A percentile compares a stretch with the other conserved stretches of the same genome.
These are phyloP conservation scores for Pythium myriotylum DNA, from an alignment of 352 stramenopile species.

Conservation along the genomic window DNA sequence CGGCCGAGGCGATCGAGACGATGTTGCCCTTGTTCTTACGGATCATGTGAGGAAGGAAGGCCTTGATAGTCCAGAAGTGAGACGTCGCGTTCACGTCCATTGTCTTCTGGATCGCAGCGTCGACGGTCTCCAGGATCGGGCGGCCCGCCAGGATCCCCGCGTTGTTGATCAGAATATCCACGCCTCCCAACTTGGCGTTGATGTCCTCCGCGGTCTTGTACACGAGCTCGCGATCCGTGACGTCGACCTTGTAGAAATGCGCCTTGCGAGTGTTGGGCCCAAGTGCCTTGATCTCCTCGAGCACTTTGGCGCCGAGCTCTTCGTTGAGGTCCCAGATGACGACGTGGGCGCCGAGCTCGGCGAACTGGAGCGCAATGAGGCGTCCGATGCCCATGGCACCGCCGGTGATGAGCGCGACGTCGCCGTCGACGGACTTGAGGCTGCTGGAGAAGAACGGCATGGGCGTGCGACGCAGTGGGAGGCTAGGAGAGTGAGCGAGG, in stretches of 20 bases:
- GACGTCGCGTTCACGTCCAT: constrained; percentile 46
- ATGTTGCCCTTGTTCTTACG: constrained; percentile 41
- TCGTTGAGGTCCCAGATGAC: constrained; percentile 47
- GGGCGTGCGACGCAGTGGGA: too few species aligned
- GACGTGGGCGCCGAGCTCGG: constrained; percentile 37
- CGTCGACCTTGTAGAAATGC: constrained; percentile 42
- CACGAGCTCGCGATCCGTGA: constrained; percentile 35
- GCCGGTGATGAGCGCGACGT: constrained; percentile 38
- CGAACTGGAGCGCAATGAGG: constrained; percentile 43
- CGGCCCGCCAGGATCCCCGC: constrained; percentile 49
- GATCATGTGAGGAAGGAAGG: constrained; percentile 48
- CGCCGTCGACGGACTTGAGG: constrained; percentile 26
- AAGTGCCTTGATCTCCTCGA: constrained; percentile 35
- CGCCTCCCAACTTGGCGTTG: constrained; percentile 29
- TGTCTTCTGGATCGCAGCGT: constrained; percentile 40
- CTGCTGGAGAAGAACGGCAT: constrained; percentile 23
- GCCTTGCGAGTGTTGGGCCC: too few species aligned
- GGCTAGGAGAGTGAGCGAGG: too few species aligned
- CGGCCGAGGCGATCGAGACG: constrained; percentile 44
- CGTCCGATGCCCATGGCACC: constrained; percentile 39
- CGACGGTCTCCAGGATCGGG: constrained; percentile 42
- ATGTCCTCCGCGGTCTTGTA: constrained; percentile 28
- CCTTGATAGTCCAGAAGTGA: constrained; percentile 51
- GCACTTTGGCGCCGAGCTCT: constrained; percentile 29
- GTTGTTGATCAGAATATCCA: constrained; percentile 58